Conservation (phyloP, 768 basidiomycete genomes). For the Xerocomellus chrysenteron region DNA sequence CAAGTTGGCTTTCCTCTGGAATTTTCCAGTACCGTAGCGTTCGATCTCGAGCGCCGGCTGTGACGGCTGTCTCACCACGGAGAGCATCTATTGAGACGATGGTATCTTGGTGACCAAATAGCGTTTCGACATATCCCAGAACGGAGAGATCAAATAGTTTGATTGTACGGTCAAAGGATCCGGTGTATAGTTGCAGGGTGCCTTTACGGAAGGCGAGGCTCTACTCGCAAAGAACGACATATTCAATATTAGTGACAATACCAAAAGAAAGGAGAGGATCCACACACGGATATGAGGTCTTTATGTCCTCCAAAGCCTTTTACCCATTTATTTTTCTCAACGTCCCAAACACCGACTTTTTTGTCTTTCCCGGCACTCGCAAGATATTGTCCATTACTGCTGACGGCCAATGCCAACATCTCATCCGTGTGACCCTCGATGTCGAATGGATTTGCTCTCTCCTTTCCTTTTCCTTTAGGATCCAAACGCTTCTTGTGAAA, state of each 20-base stretch:
- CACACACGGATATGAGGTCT: conserved; percentile 64
- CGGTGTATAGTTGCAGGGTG: conserved; percentile 65
- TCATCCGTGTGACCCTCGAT: conserved; percentile 83
- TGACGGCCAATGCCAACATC: conserved; percentile 79
- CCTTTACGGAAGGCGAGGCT: conserved; percentile 74
- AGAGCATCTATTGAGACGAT: conserved; percentile 78
- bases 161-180: conserved; percentile 83
- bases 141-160: conserved; percentile 84
- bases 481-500: conserved; percentile 59
- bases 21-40: conserved; percentile 97
- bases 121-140: conserved; percentile 91
- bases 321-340: conserved; percentile 70
- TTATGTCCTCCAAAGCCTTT: conserved; percentile 79
- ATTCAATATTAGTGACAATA: conserved; percentile 9
- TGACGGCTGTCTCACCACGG: conserved; percentile 80
- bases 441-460: conserved; percentile 47
- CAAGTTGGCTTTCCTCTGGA: conserved; percentile 89
- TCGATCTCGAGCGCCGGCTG: conserved; percentile 87
- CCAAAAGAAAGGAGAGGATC: conserved; percentile 39
- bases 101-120: conserved; percentile 95
- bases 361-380: conserved; percentile 87
- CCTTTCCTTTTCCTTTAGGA: conserved; percentile 55
- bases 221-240: conserved; percentile 36
- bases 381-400: conserved; percentile 79
- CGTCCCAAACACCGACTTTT: conserved; percentile 84